phyloP scores from a whole-genome alignment of 2,329 filamentous ascomycete species.

The Neopestalotiopsis clavispora region DNA sequence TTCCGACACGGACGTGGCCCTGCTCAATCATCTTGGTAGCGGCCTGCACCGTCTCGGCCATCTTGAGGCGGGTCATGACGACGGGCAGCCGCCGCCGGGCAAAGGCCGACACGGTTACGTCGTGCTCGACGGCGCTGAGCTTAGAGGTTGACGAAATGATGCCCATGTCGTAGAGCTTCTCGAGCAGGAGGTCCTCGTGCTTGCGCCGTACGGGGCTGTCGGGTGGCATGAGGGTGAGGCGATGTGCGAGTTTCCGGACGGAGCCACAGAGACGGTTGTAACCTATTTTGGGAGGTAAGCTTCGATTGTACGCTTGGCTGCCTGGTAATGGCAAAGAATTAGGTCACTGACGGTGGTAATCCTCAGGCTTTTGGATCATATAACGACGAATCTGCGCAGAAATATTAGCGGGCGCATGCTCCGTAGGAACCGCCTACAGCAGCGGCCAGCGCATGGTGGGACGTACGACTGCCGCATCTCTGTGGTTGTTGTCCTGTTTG shows the following conservation, averaged over 20 bases:
- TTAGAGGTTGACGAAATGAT: conserved; percentile 78
- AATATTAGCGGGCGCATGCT: neutral
- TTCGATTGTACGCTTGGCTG: conserved; percentile 12
- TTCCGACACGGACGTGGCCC: conserved; percentile 89
- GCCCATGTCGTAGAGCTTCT: conserved; percentile 94
- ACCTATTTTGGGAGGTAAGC: conserved; percentile 20
- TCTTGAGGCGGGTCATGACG: conserved; percentile 86
- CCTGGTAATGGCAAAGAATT: neutral
- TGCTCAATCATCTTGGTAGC: conserved; percentile 90
- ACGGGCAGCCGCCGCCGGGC: conserved; percentile 84
- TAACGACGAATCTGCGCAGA: conserved; percentile 60
- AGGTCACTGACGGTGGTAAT: conserved; percentile 63
- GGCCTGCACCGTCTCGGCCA: conserved; percentile 89
- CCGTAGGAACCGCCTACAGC: no score
- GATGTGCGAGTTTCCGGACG: conserved; percentile 88
- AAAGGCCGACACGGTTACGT: conserved; percentile 87
- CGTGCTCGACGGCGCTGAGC: conserved; percentile 84
- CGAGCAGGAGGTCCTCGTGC: conserved; percentile 84
- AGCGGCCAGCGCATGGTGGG: neutral
- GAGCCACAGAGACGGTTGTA: conserved; percentile 74
- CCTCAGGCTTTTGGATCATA: conserved; percentile 86
- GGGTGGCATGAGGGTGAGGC: conserved; percentile 81
- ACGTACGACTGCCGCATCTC: conserved; percentile 63
- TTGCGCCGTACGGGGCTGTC: conserved; percentile 79
- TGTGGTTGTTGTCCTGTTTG: conserved; percentile 86